Evolutionary conservation across 2,329 filamentous ascomycete genomes (phyloP), one percentile per base, ranked within the genome.

Genomic region (Claviceps pazoutovae): DNA sequence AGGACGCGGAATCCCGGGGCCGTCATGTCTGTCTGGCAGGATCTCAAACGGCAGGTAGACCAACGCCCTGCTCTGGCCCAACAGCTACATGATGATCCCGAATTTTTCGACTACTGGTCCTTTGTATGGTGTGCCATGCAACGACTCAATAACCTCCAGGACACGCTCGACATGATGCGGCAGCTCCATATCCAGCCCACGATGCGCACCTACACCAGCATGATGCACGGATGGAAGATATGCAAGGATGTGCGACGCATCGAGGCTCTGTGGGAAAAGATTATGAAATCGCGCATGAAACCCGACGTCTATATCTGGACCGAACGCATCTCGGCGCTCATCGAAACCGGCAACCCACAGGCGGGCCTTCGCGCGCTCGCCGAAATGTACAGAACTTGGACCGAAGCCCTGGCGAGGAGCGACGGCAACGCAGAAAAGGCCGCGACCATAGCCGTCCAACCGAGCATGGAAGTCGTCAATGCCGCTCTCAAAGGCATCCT

Each of bases 291-390:
- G 1, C 77, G 78, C 1, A 60, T 80, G 9, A 67, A 75, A 56
- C 79, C 88, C 4, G 86, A 91, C 63, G 65, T 66, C 6, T 61
- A 72, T 51, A 79, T 82, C 41, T 93, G 87, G 87, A 84, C 81
- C 8, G 79, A 80, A 14, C 76, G 84, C 26, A 78, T 93, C 44
- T 75, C 79, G 26, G 81, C 80, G 0, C 71, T 88, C 11, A 77
- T 89, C 52, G 71, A 74, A 42, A 67, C 73, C 46, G 74, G 75
- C 36, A 69, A 75, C 54, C 58, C 74, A 5, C 68, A 78, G 30
- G 70, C 70, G 17, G 86, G 78, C n/a, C 67, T 93, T 13, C 61
- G 66, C 38, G 82, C 82, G 3, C 68, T 91, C 43, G 72, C 79
- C 38, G 77, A 88, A 56, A 84, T 91, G 80, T 74, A 76, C 41